phyloP scores from a whole-genome alignment of 768 basidiomycete genomes.

The Leccinum disarticulatum region DNA sequence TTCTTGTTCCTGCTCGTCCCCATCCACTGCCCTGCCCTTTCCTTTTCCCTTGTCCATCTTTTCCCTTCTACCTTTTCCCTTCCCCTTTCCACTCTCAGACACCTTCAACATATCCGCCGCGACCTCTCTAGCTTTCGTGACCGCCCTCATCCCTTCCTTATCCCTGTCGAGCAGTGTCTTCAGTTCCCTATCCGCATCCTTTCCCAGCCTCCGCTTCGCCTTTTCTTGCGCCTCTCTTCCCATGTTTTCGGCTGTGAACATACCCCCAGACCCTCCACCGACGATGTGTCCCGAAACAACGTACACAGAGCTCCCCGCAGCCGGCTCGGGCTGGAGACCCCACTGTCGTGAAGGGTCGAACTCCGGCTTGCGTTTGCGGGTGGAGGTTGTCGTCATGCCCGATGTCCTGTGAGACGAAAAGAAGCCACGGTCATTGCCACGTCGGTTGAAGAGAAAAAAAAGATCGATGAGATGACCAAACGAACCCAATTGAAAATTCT shows the following conservation, averaged over 20 bases:
- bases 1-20: background rate
- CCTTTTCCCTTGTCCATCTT: slow-evolving; percentile 18
- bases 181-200: slow-evolving; percentile 61
- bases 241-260: slow-evolving; percentile 67
- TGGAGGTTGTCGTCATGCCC: slow-evolving; percentile 54
- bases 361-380: slow-evolving; percentile 49
- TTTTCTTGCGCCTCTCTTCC: slow-evolving; percentile 81
- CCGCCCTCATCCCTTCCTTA: slow-evolving; percentile 64
- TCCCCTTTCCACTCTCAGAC: slow-evolving; percentile 18
- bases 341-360: slow-evolving; percentile 74
- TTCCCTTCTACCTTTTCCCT: slow-evolving; percentile 20
- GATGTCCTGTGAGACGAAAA: slow-evolving; percentile 53
- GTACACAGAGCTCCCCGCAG: slow-evolving; percentile 57
- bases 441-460: background rate
- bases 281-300: slow-evolving; percentile 80
- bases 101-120: slow-evolving; percentile 29
- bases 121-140: slow-evolving; percentile 59
- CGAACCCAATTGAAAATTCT: slow-evolving; percentile 84
- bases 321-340: slow-evolving; percentile 63
- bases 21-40: slow-evolving; percentile 10
- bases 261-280: slow-evolving; percentile 39
- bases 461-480: slow-evolving; percentile 2
- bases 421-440: background rate
- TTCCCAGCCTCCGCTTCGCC: slow-evolving; percentile 59
- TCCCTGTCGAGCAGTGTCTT: slow-evolving; percentile 62